Conservation (phyloP, 176 grass and related monocot species). For the Hyparrhenia diplandra region DNA sequence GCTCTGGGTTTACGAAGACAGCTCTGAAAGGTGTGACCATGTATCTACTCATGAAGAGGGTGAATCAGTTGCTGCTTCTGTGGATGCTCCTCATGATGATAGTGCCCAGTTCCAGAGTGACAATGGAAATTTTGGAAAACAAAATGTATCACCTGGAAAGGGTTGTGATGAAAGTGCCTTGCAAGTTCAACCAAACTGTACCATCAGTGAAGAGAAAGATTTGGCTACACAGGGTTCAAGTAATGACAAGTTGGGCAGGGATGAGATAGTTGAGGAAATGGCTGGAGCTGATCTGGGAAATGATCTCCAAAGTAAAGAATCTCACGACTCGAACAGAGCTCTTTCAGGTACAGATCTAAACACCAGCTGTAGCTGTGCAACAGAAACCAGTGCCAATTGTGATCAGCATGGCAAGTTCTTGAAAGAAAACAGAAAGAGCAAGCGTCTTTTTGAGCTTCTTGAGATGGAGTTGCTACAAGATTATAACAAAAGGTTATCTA, state of each 20-base stretch:
- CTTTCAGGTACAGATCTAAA: constrained; percentile 21
- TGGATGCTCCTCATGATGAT: constrained; percentile 2
- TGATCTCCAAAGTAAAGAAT: constrained; percentile 25
- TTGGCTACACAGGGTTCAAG: constrained; percentile 10
- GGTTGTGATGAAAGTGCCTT: constrained; percentile 19
- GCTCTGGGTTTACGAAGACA: constrained; percentile 82
- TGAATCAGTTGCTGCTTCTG: constrained; percentile 18
- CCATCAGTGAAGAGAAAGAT: neutral
- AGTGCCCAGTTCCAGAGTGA: neutral
- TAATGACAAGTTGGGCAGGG: neutral
- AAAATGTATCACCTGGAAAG: constrained; percentile 14
- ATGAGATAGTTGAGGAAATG: constrained; percentile 58
- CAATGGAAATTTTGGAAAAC: constrained; percentile 7
- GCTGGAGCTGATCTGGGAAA: neutral
- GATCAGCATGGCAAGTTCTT: constrained; percentile 29
- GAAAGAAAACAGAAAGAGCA: constrained; percentile 60
- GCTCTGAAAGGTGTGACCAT: constrained; percentile 22
- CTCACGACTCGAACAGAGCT: neutral
- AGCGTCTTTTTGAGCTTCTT: constrained; percentile 77
- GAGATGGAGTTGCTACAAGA: constrained; percentile 76
- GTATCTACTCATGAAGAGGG: constrained; percentile 39
- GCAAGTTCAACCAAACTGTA: constrained; percentile 28
- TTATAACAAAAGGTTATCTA: constrained; percentile 34
- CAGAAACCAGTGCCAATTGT: neutral
- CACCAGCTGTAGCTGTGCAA: constrained; percentile 9